phyloP scores from a whole-genome alignment of 139 green algal genomes.

The Chlorella vulgaris region DNA sequence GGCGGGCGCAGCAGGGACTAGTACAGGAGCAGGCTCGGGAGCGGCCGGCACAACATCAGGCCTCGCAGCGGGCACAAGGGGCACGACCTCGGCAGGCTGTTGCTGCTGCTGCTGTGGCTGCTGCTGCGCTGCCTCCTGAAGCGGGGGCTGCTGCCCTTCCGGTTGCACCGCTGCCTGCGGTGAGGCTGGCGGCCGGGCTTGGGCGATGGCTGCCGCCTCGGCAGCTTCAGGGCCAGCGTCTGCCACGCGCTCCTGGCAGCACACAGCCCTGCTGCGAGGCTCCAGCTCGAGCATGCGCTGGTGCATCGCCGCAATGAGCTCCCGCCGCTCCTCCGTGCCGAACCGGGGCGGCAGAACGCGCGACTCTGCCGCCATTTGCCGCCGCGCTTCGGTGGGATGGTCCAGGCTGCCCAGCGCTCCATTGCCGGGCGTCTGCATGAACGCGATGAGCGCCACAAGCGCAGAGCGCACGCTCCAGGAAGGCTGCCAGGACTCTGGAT shows the following conservation, averaged over 20 bases:
- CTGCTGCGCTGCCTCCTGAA: background rate
- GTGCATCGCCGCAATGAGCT: slow-evolving; percentile 79
- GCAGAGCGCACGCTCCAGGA: slow-evolving; percentile 96
- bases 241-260: background rate
- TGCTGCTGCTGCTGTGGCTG: background rate
- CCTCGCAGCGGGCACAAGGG: background rate
- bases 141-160: background rate
- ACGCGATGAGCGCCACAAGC: slow-evolving; percentile 91
- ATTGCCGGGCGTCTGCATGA: slow-evolving; percentile 90
- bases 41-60: background rate
- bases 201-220: background rate
- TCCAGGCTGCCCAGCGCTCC: slow-evolving; percentile 93
- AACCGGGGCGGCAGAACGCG: slow-evolving; percentile 58
- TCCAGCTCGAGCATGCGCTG: slow-evolving; percentile 68
- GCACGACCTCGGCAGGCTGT: background rate
- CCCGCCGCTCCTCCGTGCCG: slow-evolving; percentile 74
- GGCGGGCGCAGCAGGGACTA: background rate
- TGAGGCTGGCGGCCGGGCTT: background rate
- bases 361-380: slow-evolving; percentile 70
- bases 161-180: too few relatives aligned
- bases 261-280: background rate
- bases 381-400: slow-evolving; percentile 79
- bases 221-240: background rate
- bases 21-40: background rate
- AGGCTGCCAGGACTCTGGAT: slow-evolving; percentile 98